phyloP scores from a whole-genome alignment of 805 yeast species.

The Suhomyces sp. region DNA sequence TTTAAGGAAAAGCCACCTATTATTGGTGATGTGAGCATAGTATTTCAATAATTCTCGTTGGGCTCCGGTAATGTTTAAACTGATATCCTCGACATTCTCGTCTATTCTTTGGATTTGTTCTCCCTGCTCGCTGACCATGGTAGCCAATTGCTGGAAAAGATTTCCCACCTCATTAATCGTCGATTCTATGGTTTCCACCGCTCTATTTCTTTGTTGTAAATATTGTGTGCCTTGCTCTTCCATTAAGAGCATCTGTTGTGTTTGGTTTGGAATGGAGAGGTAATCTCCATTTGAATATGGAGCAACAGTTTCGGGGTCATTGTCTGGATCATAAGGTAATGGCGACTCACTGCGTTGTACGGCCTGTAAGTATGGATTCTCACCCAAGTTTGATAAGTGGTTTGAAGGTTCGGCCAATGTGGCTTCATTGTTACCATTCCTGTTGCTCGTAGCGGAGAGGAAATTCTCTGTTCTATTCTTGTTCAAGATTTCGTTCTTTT shows the following conservation, averaged over 20 bases:
- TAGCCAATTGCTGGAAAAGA: slow-evolving; percentile 89
- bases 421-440: slow-evolving; percentile 23
- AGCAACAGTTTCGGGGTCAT: slow-evolving; percentile 20
- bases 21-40: slow-evolving; percentile 81
- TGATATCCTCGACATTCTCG: slow-evolving; percentile 89
- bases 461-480: slow-evolving; percentile 83
- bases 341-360: slow-evolving; percentile 14
- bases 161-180: slow-evolving; percentile 97
- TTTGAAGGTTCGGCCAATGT: slow-evolving; percentile 25
- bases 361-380: slow-evolving; percentile 37
- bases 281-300: slow-evolving; percentile 43
- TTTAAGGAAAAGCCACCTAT: slow-evolving; percentile 88
- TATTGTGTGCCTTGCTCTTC: slow-evolving; percentile 77
- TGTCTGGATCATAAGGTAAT: slow-evolving; percentile 25
- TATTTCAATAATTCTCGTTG: slow-evolving; percentile 91
- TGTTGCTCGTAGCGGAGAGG: slow-evolving; percentile 48
- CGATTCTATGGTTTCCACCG: slow-evolving; percentile 95
- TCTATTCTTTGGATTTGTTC: slow-evolving; percentile 95
- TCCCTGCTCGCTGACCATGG: slow-evolving; percentile 97
- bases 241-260: slow-evolving; percentile 70
- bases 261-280: slow-evolving; percentile 78
- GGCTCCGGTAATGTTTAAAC: slow-evolving; percentile 87
- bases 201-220: slow-evolving; percentile 78
- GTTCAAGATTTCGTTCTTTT: slow-evolving; percentile 75
- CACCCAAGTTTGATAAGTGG: slow-evolving; percentile 26